phyloP scores from a whole-genome alignment of 2,329 filamentous ascomycete species.

The Zasmidium cellare region DNA sequence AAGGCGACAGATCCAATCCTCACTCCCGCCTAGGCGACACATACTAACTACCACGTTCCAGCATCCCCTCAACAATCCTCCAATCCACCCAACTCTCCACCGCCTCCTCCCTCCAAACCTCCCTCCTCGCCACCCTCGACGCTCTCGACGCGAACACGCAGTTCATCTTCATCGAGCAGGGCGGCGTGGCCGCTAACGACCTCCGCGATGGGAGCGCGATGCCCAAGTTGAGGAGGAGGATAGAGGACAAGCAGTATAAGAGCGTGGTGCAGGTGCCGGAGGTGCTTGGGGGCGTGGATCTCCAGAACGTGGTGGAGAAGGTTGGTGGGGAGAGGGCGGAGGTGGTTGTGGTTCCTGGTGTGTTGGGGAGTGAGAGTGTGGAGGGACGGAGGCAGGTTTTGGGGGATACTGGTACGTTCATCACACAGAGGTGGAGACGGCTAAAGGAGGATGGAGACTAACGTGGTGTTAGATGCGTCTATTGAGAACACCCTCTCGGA shows the following conservation, averaged over 20 bases:
- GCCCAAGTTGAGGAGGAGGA: constrained; percentile 55
- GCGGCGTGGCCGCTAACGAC: constrained; percentile 70
- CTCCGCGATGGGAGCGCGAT: constrained; percentile 49
- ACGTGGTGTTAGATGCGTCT: not conserved
- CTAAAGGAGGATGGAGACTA: not conserved
- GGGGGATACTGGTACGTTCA: constrained; percentile 1
- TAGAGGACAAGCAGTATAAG: constrained; percentile 38
- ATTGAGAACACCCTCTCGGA: not conserved
- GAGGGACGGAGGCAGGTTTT: not conserved
- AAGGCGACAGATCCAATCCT: constrained; percentile 40
- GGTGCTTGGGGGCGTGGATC: constrained; percentile 52
- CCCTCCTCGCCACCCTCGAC: constrained; percentile 43
- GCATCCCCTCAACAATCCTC: constrained; percentile 13
- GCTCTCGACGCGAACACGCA: constrained; percentile 41
- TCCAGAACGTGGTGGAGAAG: constrained; percentile 39
- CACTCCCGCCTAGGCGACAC: constrained; percentile 16
- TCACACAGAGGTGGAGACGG: not conserved
- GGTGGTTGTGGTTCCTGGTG: no score
- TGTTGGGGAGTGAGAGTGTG: not conserved
- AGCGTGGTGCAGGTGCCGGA: constrained; percentile 50
- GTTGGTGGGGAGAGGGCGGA: constrained; percentile 36
- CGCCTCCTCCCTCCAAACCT: constrained; percentile 28
- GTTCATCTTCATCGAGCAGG: constrained; percentile 78
- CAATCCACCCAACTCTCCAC: constrained; percentile 30
- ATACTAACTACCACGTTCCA: constrained; percentile 8